Base-by-base conservation (phyloP, 2,329 filamentous ascomycete species). In the Lachnellula hyalina region DNA sequence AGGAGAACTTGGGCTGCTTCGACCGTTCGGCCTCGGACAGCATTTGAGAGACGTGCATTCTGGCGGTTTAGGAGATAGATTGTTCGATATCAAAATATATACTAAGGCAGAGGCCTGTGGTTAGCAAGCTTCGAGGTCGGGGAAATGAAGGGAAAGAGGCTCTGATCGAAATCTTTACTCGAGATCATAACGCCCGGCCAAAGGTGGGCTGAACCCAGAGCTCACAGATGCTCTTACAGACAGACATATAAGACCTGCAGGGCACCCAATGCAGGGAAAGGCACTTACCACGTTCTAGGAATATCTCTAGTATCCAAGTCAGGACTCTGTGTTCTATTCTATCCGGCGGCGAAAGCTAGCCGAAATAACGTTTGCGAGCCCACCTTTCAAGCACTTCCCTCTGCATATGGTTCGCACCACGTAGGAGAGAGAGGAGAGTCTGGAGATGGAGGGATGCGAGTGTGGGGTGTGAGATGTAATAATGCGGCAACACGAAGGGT, bases 11-110 rank as follows among this genome's bases (percentile, higher is more conserved):
- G 55, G 92, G 87, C 67, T 87, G 83, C 70, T 85, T 84, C 68
- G 86, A 84, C 75, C 82, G 81, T 74, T 91, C 84, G 73, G 92
- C 86, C 66, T 93, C 87, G 65, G 83, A 79, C 67, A 99, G 81
- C 80, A 96, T 96, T 67, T 94, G 85, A 64, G 87, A 89, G 80
- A 99, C 93, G 76, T 97, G 94, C 93, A 99, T 97, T 62, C 70
- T 86, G 80, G 57, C 45, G 52, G 49, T 49, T 55, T 54, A 51
- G 46, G 14, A 34, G 34, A 40, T 23, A 17, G 32, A 25, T 35
- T 15, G 21, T 32, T 47, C n/a, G n/a, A 54, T 34, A 44, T 55
- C 44, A 42, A 46, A 56, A 54, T 5, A 17, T 25, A 17, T 6
- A 17, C 25, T n/a, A 6, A 15, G 47, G 19, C 14, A 23, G 35